Conservation (phyloP, 2,329 filamentous ascomycete species). For the Penicillium nordicum region DNA sequence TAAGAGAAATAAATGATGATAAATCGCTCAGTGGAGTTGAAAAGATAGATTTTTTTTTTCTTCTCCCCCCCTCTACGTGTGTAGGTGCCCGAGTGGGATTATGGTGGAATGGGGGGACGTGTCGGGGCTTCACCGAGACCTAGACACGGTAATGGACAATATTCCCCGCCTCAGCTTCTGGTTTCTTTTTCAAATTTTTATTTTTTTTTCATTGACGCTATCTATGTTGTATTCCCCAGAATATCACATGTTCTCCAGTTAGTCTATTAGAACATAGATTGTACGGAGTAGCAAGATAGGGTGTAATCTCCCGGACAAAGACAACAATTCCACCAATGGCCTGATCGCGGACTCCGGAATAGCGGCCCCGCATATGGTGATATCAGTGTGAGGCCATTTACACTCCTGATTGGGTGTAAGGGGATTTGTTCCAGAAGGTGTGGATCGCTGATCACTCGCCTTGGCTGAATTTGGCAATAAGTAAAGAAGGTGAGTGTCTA, state of each 20-base stretch:
- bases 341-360: conserved; percentile 7
- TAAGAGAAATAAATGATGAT: conserved; percentile 1
- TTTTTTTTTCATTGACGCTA: background rate
- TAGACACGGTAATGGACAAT: conserved; percentile 7
- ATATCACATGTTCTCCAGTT: conserved; percentile 5
- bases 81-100: background rate
- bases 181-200: background rate
- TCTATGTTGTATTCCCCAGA: background rate
- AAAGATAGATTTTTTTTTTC: background rate
- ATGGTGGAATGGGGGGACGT: background rate
- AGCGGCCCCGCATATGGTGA: conserved; percentile 23
- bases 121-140: conserved; percentile 20
- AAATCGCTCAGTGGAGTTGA: conserved; percentile 10
- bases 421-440: conserved; percentile 25
- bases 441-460: conserved; percentile 25
- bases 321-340: conserved; percentile 4
- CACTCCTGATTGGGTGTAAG: conserved; percentile 12
- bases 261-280: background rate
- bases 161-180: background rate
- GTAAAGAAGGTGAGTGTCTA: background rate
- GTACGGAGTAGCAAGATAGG: background rate
- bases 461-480: conserved; percentile 12
- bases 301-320: background rate
- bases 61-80: background rate
- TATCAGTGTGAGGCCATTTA: conserved; percentile 19